Evolutionary conservation across 129 eudicot genomes (phyloP), one percentile per base, ranked within the genome.

Genomic region (Oenanthe sinensis): DNA sequence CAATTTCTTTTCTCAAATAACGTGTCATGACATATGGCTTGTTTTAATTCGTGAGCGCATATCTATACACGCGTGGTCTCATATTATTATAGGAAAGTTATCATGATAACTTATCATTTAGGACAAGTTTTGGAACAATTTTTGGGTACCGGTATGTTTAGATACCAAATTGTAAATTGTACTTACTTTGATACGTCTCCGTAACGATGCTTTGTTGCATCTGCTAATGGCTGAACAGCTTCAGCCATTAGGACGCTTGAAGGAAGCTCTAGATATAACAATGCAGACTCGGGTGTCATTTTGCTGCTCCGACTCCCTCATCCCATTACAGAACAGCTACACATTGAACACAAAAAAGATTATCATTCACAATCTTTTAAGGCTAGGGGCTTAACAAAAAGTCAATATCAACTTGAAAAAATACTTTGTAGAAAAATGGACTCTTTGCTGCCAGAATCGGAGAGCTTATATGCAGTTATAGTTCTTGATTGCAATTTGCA

Each of bases 381-480:
- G 50, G 81, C 20, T 46, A 78, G 49, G 14, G 20, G 20, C 8
- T 16, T 1, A 48, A 8, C 28, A 45, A 5, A 17, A 67, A 65
- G 75, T 71, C 19, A 19, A 28, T 4, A 43, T n/a, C 28, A 52
- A 54, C 62, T 55, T 68, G 3, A 33, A 48, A 20, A 58, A 45
- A 55, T 78, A 92, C 97, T 92, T 92, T 92, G 80, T 90, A 92
- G 88, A 92, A 92, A 82, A 90, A 92, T 60, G 97, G 97, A 86
- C 96, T 92, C 79, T 92, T 92, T 78, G 97, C 97, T 20, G 97
- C 97, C 81, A 92, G 83, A 80, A 92, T 92, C 20, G 96, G 97
- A 71, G 97, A 92, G 86, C 97, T 92, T 33, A 92, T 92, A 80
- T 92, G 97, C 71, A 71, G 93, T 88, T 80, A 85, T 86, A 78